phyloP scores from a whole-genome alignment of 2,329 filamentous ascomycete genomes.

The Cercospora citrullina region DNA sequence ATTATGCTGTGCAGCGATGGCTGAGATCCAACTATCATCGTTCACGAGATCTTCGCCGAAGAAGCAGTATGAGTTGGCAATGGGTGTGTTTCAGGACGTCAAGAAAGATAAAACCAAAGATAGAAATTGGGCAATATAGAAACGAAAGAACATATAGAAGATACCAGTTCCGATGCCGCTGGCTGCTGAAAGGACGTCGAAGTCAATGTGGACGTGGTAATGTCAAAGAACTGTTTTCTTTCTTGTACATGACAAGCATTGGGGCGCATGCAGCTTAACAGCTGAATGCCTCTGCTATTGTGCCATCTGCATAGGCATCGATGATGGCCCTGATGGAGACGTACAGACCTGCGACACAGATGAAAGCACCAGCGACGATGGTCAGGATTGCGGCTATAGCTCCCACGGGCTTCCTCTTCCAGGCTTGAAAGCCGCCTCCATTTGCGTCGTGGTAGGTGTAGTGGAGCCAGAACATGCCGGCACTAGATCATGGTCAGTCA shows the following conservation, averaged over 20 bases:
- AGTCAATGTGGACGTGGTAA: background rate
- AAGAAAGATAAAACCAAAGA: background rate
- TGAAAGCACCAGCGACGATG: conserved; percentile 49
- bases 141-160: background rate
- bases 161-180: background rate
- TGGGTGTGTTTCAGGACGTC: background rate
- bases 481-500: too few relatives aligned
- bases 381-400: conserved; percentile 41
- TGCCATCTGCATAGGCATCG: conserved; percentile 35
- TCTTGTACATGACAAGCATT: background rate
- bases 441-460: conserved; percentile 45
- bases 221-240: background rate
- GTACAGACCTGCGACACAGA: conserved; percentile 50
- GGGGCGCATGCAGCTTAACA: conserved; percentile 23
- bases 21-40: background rate
- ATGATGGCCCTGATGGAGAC: conserved; percentile 46
- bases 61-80: background rate
- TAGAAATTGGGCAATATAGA: background rate
- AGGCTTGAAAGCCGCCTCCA: conserved; percentile 32
- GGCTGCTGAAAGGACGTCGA: background rate
- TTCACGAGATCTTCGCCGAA: background rate
- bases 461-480: conserved; percentile 54
- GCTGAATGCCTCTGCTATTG: conserved; percentile 33
- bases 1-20: background rate
- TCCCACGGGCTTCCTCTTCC: conserved; percentile 10